These are phyloP conservation scores for Bretschneidera sinensis DNA, from an alignment of 345 rosid species.

Conservation along the genomic window DNA sequence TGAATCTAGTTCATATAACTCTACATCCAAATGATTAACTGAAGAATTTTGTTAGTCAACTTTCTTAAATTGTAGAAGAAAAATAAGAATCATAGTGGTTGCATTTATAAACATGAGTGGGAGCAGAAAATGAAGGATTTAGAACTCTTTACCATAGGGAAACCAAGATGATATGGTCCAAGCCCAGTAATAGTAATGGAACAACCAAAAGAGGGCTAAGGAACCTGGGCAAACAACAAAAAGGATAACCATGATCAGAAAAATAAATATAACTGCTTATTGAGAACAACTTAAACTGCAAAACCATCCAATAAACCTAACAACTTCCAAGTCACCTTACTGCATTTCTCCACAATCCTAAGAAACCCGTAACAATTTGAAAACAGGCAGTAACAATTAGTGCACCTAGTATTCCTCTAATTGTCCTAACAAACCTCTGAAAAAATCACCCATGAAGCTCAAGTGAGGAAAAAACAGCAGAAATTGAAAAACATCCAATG, in stretches of 20 bases:
- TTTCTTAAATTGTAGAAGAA: too few relatives aligned
- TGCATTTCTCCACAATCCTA: constrained; percentile 64
- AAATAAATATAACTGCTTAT: background rate
- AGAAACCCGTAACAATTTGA: constrained; percentile 52
- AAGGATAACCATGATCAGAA: background rate
- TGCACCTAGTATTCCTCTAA: constrained; percentile 73
- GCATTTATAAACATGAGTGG: background rate
- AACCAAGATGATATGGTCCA: constrained; percentile 67
- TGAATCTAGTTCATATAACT: too few relatives aligned
- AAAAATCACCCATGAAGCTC: background rate
- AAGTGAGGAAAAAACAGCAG: background rate
- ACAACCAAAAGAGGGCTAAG: constrained; percentile 68
- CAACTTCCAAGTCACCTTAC: constrained; percentile 25
- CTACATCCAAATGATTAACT: too few relatives aligned
- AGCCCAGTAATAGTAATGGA: constrained; percentile 58
- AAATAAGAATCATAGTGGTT: too few relatives aligned
- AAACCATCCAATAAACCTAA: background rate
- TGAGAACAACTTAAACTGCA: too few relatives aligned
- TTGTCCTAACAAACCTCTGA: constrained; percentile 59
- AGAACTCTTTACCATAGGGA: constrained; percentile 48
- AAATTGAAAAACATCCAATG: too few relatives aligned
- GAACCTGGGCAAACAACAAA: constrained; percentile 33
- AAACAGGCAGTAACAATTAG: constrained; percentile 54
- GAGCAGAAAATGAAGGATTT: background rate
- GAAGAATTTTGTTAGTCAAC: too few relatives aligned